These are phyloP conservation scores for Naganishia albida DNA, from an alignment of 1,284 basidiomycete genomes.

Conservation along the genomic window DNA sequence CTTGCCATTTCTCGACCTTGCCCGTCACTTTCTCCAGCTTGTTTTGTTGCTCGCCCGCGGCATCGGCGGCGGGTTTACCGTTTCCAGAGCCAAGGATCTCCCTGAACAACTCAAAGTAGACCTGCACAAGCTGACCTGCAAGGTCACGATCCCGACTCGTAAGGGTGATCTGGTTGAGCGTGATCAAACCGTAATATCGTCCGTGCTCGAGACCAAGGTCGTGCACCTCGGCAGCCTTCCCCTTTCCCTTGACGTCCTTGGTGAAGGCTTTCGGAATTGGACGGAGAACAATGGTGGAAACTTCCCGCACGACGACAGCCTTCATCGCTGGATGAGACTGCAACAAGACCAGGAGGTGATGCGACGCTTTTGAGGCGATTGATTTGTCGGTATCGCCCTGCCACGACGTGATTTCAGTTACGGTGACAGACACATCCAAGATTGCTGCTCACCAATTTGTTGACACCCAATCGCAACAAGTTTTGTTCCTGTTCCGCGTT, in stretches of 20 bases:
- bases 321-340: slow-evolving; percentile 96
- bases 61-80: slow-evolving; percentile 53
- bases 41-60: slow-evolving; percentile 48
- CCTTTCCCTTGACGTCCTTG: slow-evolving; percentile 54
- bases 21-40: slow-evolving; percentile 51
- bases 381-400: slow-evolving; percentile 87
- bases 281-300: slow-evolving; percentile 75
- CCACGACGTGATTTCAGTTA: neutral
- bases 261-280: slow-evolving; percentile 57
- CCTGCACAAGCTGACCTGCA: slow-evolving; percentile 78
- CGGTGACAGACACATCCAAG: neutral
- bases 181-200: slow-evolving; percentile 88
- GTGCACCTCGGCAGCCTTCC: slow-evolving; percentile 46
- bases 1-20: slow-evolving; percentile 54
- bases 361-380: slow-evolving; percentile 85
- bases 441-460: slow-evolving; percentile 73
- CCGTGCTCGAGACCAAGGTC: slow-evolving; percentile 64
- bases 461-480: slow-evolving; percentile 83
- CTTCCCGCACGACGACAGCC: slow-evolving; percentile 81
- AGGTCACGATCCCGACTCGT: slow-evolving; percentile 71
- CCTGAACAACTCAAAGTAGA: slow-evolving; percentile 95
- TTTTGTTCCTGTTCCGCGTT: slow-evolving; percentile 99
- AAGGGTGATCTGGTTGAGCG: slow-evolving; percentile 90
- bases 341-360: slow-evolving; percentile 83
- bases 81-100: slow-evolving; percentile 69